These are phyloP conservation scores for Thraustochytrium sp. DNA, from an alignment of 352 stramenopile genomes.

Conservation along the genomic window DNA sequence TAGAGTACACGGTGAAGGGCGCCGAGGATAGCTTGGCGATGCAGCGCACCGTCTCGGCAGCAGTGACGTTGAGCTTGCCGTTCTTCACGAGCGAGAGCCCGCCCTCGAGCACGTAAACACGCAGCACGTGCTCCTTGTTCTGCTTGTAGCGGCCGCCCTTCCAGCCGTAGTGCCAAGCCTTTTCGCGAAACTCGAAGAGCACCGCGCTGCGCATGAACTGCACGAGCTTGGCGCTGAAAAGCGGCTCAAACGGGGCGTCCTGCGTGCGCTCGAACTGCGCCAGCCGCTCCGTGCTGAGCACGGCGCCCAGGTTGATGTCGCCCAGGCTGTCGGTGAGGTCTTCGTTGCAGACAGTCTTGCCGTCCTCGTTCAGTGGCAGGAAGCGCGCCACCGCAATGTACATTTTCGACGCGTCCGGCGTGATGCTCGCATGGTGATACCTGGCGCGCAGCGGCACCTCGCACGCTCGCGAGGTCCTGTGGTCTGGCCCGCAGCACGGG, in stretches of 20 bases:
- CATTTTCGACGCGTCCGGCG: background rate
- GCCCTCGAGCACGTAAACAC: conserved; percentile 21
- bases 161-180: conserved; percentile 41
- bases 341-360: conserved; percentile 6
- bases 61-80: background rate
- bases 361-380: conserved; percentile 13
- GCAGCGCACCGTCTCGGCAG: background rate
- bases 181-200: conserved; percentile 41
- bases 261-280: background rate
- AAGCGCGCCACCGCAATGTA: conserved; percentile 33
- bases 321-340: conserved; percentile 28
- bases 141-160: conserved; percentile 39
- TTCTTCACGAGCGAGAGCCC: background rate
- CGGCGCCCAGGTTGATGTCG: conserved; percentile 9
- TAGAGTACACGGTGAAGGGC: conserved; percentile 30
- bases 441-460: background rate
- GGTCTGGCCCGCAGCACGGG: conserved; percentile 25
- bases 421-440: background rate
- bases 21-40: background rate
- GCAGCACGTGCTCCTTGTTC: conserved; percentile 35
- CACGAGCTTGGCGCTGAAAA: conserved; percentile 5
- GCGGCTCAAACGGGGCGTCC: conserved; percentile 13
- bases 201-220: background rate
- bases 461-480: conserved; percentile 21
- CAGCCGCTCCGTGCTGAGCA: background rate